Evolutionary conservation across 164 flowering plant species (phyloP), one percentile per base, ranked within the genome.

Genomic region (Stephania japonica): DNA sequence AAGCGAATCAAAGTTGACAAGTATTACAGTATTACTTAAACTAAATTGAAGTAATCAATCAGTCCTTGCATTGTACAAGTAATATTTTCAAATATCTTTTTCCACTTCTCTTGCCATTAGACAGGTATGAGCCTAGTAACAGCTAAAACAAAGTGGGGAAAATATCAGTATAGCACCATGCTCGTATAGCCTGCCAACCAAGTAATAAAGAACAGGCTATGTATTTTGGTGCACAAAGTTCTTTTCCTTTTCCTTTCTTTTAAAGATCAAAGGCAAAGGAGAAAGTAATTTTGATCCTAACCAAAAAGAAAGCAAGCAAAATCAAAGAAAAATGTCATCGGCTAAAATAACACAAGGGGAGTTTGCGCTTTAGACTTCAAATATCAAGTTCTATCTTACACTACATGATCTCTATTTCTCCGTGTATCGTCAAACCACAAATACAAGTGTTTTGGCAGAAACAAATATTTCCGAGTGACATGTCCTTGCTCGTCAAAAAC

Each of bases 371-470:
- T 44, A 44, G 50, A 44, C 50, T 13, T 8, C 50, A 44, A 13
- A 44, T 8, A 44, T 13, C 14, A 11, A 47, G 16, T 47, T 8
- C 16, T 12, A 47, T 8, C 50, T 9, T 47, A 16, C 53, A 32
- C 53, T 47, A 47, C 10, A 14, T 11, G 16, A 47, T 16, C 16
- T 47, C 10, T 8, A 3, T 47, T 16, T 47, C 1, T 47, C 53
- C 2, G 16, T 47, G 53, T 56, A 16, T n/a, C n/a, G 19, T 56
- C 62, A 56, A 16, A 56, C 19, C 62, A 56, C 18, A 56, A 6
- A 56, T 56, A 56, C 23, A 56, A 56, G 62, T 56, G 62, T 56
- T 47, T n/a, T 56, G 62, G 62, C 62, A 56, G 19, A n/a, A n/a
- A n/a, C 18, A 12, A 12, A 47, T 12, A 16, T 9, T 7, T 47